A percentile compares a stretch with the other conserved stretches of the same genome.
These are phyloP conservation scores for Pontederia crassipes DNA, from an alignment of 176 grass and related monocot species.

Conservation along the genomic window DNA sequence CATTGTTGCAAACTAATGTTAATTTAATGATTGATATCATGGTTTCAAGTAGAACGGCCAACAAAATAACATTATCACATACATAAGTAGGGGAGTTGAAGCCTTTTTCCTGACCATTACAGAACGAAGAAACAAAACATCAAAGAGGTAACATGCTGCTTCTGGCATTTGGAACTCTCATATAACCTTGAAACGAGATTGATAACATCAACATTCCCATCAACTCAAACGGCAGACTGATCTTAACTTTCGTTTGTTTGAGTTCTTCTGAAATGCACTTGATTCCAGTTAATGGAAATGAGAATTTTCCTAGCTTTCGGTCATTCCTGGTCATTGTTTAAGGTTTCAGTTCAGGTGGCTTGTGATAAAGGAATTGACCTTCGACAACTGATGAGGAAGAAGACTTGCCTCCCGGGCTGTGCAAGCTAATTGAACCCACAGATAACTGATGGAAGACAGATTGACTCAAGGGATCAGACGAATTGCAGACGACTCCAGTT, in stretches of 20 bases:
- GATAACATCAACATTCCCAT: no score
- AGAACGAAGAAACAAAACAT: no score
- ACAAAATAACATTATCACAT: no score
- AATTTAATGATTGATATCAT: no score
- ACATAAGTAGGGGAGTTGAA: no score
- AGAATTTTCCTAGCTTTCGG: not conserved
- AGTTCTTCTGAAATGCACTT: not conserved
- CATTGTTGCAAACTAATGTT: no score
- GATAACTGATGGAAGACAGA: conserved; percentile 72
- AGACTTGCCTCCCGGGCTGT: conserved; percentile 47
- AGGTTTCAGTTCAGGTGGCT: not conserved
- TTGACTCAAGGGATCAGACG: conserved; percentile 41
- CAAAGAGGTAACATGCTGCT: no score
- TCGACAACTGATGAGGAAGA: conserved; percentile 28
- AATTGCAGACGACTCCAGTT: conserved; percentile 31
- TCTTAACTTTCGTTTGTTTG: not conserved
- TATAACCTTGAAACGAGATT: no score
- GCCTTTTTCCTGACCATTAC: no score
- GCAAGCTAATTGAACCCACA: conserved; percentile 47
- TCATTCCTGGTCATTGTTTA: not conserved
- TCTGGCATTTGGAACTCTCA: no score
- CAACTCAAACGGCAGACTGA: no score
- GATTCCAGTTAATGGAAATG: not conserved
- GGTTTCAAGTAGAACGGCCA: no score
- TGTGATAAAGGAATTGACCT: conserved; percentile 1